Percentiles rank a stretch among this genome's conserved stretches.
Conservation (phyloP, 2,329 filamentous ascomycete species). For the Fusarium hostae region DNA sequence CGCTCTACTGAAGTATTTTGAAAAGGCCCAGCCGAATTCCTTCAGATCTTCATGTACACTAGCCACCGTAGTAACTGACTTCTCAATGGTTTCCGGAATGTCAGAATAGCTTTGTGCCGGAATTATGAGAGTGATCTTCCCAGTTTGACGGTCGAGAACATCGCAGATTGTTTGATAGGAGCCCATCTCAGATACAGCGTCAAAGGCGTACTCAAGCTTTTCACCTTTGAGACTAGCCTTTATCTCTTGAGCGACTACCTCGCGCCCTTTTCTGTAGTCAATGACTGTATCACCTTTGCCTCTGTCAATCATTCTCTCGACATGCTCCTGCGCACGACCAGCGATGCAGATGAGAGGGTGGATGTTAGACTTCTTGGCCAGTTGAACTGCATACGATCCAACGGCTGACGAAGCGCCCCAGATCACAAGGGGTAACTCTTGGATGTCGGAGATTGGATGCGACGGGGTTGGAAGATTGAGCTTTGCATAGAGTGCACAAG, state of each 20-base stretch:
- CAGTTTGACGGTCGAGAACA: neutral
- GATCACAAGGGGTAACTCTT: constrained; percentile 3
- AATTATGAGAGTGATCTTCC: constrained; percentile 22
- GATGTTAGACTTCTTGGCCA: constrained; percentile 20
- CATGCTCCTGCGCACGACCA: constrained; percentile 19
- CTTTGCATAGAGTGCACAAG: constrained; percentile 8
- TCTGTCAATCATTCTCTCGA: constrained; percentile 14
- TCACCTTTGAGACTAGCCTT: neutral
- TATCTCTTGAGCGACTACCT: neutral
- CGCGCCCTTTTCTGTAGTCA: constrained; percentile 17
- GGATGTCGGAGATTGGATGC: neutral
- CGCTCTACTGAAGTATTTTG: constrained; percentile 1
- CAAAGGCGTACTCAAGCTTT: constrained; percentile 18
- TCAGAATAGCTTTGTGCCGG: constrained; percentile 26
- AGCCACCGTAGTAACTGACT: constrained; percentile 21
- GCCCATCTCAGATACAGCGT: constrained; percentile 24
- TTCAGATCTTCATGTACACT: constrained; percentile 23
- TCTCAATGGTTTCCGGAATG: constrained; percentile 22
- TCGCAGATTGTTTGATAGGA: constrained; percentile 33
- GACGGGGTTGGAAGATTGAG: constrained; percentile 9
- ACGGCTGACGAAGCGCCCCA: constrained; percentile 34
- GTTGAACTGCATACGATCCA: constrained; percentile 20
- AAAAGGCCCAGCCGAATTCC: neutral
- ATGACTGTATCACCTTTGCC: constrained; percentile 24
- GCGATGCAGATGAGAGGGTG: constrained; percentile 32